These are phyloP conservation scores for Solanum chmielewskii DNA, from an alignment of 257 asterid species.

Conservation along the genomic window DNA sequence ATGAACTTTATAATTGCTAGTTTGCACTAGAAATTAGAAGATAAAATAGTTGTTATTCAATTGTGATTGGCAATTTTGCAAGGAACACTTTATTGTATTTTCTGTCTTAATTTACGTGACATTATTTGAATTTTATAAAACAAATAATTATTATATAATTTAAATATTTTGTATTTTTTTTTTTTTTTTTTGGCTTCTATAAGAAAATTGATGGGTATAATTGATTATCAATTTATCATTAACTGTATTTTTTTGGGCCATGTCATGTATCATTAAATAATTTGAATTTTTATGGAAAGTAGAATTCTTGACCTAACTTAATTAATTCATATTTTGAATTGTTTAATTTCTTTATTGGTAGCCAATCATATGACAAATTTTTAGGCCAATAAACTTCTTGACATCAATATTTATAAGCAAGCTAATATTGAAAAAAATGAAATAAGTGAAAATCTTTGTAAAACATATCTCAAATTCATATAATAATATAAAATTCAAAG, in stretches of 20 bases:
- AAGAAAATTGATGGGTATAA: not conserved
- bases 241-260: not conserved
- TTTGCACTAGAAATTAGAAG: not conserved
- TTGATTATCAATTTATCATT: not conserved
- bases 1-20: not conserved
- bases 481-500: not conserved
- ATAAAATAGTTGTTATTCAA: not conserved
- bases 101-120: not conserved
- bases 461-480: not conserved
- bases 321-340: not conserved
- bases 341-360: not conserved
- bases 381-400: not conserved
- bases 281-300: too few species aligned
- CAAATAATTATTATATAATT: too few species aligned
- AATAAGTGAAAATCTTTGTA: not conserved
- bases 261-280: not conserved
- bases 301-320: not conserved
- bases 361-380: not conserved
- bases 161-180: too few species aligned
- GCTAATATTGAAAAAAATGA: not conserved
- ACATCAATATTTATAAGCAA: too few species aligned
- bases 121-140: too few species aligned
- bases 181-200: too few species aligned
- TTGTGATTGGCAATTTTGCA: not conserved
- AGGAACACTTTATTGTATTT: not conserved